Conservation (phyloP, 2,329 filamentous ascomycete genomes). For the Zopfia rhizophila region DNA sequence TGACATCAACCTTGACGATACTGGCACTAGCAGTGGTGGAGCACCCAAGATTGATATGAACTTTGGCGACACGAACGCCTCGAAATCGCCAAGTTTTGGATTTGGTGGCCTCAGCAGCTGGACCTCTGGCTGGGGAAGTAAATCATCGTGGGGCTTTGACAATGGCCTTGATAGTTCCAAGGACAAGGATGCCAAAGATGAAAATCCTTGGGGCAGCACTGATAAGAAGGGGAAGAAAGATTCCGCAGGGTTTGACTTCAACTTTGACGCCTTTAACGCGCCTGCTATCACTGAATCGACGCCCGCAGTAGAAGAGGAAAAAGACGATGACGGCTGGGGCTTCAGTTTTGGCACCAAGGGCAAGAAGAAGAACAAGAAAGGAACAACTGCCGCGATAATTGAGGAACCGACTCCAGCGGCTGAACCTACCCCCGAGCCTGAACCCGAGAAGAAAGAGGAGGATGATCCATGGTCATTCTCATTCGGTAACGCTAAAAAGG, state of each 20-base stretch:
- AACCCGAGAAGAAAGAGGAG: conserved; percentile 37
- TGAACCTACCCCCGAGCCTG: conserved; percentile 22
- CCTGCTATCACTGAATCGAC: conserved; percentile 3
- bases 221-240: conserved; percentile 51
- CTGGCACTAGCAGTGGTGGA: conserved; percentile 28
- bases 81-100: conserved; percentile 37
- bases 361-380: conserved; percentile 50
- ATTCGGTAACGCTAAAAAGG: conserved; percentile 37
- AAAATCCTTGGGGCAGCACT: conserved; percentile 44
- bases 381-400: conserved; percentile 37
- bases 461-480: conserved; percentile 38
- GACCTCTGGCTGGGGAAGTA: conserved; percentile 39
- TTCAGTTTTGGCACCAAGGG: conserved; percentile 45
- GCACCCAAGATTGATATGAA: conserved; percentile 61
- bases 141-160: conserved; percentile 38
- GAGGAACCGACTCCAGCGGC: conserved; percentile 38
- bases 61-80: conserved; percentile 48
- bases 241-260: conserved; percentile 44
- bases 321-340: conserved; percentile 44
- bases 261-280: conserved; percentile 45
- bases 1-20: conserved; percentile 59
- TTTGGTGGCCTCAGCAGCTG: conserved; percentile 38
- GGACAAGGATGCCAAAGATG: conserved; percentile 40
- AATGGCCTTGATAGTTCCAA: conserved; percentile 38
- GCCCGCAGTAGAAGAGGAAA: conserved; percentile 30